Evolutionary conservation across 2,329 filamentous ascomycete genomes (phyloP), one percentile per base, ranked within the genome.

Genomic region (Metarhizium rileyi): DNA sequence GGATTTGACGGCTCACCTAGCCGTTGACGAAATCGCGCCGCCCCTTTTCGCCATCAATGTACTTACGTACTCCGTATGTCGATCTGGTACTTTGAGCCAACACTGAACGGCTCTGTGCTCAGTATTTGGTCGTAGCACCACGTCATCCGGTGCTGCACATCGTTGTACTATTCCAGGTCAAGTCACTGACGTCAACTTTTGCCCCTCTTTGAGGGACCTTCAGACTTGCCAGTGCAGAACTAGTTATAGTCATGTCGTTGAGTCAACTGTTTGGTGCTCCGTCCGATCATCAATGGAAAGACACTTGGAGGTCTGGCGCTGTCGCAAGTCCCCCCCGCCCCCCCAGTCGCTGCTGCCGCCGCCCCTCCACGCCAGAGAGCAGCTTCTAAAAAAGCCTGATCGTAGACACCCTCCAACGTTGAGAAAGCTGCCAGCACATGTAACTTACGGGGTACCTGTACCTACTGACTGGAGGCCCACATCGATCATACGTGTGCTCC

Each of bases 151-250:
- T 33, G 38, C 38, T 42, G 40, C 27, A 18, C 42, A 33, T 38
- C n/a, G 20, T 26, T 40, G 41, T 38, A 18, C 14, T 45, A 22
- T 16, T 35, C 12, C 22, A 25, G 27, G 33, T 28, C 43, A 25
- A 10, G 33, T 36, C 33, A 35, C 36, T 50, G 48, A 50, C 44
- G 44, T 50, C 48, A 50, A 46, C 22, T 30, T 25, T 46, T 40
- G 42, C 25, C 43, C 47, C 43, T 50, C 48, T 42, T 41, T 45
- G 47, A 30, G 33, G 27, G 28, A 33, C 23, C 16, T 26, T 42
- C 23, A 44, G 26, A 36, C 6, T 30, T 30, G 28, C 28, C 28
- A 7, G 7, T 30, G 28, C 14, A 30, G 28, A 30, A 14, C 28
- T 30, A 14, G 7, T 30, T 30, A n/a, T 14, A 30, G 14, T 30